These are phyloP conservation scores for Pichia nanzhaoensis DNA, from an alignment of 805 yeast genomes.

Conservation along the genomic window DNA sequence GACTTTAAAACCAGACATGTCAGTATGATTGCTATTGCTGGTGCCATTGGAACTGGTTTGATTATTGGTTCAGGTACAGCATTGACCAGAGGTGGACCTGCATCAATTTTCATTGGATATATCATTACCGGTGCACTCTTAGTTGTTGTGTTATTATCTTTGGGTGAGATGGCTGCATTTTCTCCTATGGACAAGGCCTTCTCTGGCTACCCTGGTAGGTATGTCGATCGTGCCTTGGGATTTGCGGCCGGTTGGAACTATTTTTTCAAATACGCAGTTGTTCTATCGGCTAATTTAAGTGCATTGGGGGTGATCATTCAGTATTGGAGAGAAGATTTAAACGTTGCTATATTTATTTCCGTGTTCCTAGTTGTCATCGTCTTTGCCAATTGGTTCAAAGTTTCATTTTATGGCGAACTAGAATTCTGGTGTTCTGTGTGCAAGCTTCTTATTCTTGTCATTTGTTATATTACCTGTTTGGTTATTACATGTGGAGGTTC, in stretches of 20 bases:
- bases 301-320: slow-evolving; percentile 60
- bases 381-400: slow-evolving; percentile 55
- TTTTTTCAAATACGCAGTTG: slow-evolving; percentile 74
- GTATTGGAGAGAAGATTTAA: slow-evolving; percentile 65
- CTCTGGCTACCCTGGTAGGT: slow-evolving; percentile 62
- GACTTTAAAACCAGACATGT: slow-evolving; percentile 60
- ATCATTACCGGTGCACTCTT: slow-evolving; percentile 60
- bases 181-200: slow-evolving; percentile 66
- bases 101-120: slow-evolving; percentile 56
- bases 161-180: slow-evolving; percentile 78
- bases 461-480: slow-evolving; percentile 61
- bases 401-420: slow-evolving; percentile 62
- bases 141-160: slow-evolving; percentile 58
- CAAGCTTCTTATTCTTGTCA: slow-evolving; percentile 61
- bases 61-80: slow-evolving; percentile 60
- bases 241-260: slow-evolving; percentile 68
- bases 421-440: slow-evolving; percentile 69
- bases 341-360: slow-evolving; percentile 64
- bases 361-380: slow-evolving; percentile 57
- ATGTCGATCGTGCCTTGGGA: slow-evolving; percentile 65
- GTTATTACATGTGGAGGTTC: slow-evolving; percentile 76
- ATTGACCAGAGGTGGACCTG: slow-evolving; percentile 58
- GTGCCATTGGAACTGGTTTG: slow-evolving; percentile 74
- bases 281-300: slow-evolving; percentile 67
- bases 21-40: slow-evolving; percentile 73